These are phyloP conservation scores for Xylaria acuta DNA, from an alignment of 495 filamentous ascomycete species.

Conservation along the genomic window DNA sequence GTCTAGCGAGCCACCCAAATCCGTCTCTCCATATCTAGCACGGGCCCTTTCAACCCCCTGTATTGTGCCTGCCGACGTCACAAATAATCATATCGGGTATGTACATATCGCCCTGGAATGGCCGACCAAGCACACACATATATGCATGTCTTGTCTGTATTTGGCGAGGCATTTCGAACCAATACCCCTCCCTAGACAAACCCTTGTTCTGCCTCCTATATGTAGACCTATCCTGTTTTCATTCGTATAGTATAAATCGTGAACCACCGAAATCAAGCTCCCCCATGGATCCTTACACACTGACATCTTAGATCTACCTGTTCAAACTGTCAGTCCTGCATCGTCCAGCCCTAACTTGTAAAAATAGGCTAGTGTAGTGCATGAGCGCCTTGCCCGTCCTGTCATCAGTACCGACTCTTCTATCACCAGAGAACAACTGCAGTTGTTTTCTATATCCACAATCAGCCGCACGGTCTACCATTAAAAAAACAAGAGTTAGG, in stretches of 20 bases:
- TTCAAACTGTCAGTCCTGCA: background rate
- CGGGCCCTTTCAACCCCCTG: background rate
- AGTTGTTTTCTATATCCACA: background rate
- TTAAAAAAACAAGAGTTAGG: background rate
- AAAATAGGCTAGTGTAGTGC: background rate
- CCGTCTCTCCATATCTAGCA: background rate
- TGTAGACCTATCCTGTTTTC: background rate
- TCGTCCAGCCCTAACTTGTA: background rate
- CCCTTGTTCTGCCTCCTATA: background rate
- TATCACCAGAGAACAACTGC: background rate
- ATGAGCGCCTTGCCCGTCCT: background rate
- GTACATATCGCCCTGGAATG: background rate
- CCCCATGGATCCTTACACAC: too few species aligned
- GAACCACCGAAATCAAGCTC: background rate
- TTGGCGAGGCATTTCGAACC: constrained; percentile 11
- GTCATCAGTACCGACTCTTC: background rate
- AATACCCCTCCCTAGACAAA: background rate
- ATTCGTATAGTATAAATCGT: background rate
- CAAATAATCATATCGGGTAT: constrained; percentile 6
- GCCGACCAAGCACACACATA: background rate
- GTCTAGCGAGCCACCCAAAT: background rate
- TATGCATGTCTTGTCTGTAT: constrained; percentile 9
- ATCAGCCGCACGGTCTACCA: background rate
- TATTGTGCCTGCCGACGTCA: background rate
- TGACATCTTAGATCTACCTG: background rate